These are phyloP conservation scores for Actinomortierella wolfii DNA, from an alignment of 371 early-diverging fungal genomes.

Conservation along the genomic window DNA sequence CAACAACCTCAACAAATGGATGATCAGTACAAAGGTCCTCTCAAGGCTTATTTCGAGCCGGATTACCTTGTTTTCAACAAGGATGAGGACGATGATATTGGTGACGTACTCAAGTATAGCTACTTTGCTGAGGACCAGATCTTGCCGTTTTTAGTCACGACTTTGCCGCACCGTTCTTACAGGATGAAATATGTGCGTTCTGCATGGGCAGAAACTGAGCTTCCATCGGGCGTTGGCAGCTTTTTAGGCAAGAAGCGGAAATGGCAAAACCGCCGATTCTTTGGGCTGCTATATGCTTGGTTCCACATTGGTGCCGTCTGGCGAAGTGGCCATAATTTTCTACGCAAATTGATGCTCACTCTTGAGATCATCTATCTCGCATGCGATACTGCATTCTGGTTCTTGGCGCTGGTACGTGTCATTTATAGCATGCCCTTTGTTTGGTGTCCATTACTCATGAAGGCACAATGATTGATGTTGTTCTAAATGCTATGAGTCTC, in stretches of 20 bases:
- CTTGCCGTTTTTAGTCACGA: constrained; percentile 35
- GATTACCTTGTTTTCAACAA: constrained; percentile 75
- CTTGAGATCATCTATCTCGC: constrained; percentile 74
- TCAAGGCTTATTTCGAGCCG: constrained; percentile 85
- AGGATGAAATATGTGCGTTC: constrained; percentile 45
- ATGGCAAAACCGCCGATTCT: constrained; percentile 95
- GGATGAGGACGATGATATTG: constrained; percentile 55
- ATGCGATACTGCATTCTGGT: constrained; percentile 74
- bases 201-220: constrained; percentile 45
- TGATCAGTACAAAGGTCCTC: constrained; percentile 62
- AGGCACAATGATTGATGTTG: too few species aligned
- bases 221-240: constrained; percentile 61
- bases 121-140: constrained; percentile 68
- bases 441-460: too few species aligned
- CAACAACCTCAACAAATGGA: constrained; percentile 34
- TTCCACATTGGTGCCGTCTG: constrained; percentile 79
- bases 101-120: constrained; percentile 61
- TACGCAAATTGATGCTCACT: constrained; percentile 68
- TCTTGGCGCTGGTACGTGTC: constrained; percentile 66
- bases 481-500: neutral
- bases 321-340: constrained; percentile 67
- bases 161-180: constrained; percentile 14
- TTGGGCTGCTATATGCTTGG: constrained; percentile 90
- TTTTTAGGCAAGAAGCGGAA: constrained; percentile 92
- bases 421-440: neutral